These are phyloP conservation scores for Hymenoscyphus occultus DNA, from an alignment of 2,329 filamentous ascomycete genomes.

Conservation along the genomic window DNA sequence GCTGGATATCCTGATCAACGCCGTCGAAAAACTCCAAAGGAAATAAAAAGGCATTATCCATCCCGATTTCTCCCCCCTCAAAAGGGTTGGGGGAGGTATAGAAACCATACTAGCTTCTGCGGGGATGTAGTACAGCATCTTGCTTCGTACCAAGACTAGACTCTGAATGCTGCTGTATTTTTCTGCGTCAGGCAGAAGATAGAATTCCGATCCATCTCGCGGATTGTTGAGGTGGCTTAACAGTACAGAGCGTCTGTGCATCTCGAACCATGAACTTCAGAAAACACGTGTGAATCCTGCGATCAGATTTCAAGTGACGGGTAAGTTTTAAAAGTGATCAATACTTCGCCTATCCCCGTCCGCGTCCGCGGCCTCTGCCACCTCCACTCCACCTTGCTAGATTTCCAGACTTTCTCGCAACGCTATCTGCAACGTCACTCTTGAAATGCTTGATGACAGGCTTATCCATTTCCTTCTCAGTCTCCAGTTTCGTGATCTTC, in stretches of 20 bases:
- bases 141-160: no score
- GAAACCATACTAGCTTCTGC: no score
- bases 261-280: not conserved
- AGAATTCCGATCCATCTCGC: no score
- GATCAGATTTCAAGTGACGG: not conserved
- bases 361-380: not conserved
- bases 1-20: not conserved
- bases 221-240: no score
- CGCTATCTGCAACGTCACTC: constrained; percentile 10
- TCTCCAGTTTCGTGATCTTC: constrained; percentile 56
- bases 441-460: constrained; percentile 38
- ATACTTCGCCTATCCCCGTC: not conserved
- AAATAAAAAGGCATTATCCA: not conserved
- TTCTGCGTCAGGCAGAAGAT: no score
- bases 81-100: no score
- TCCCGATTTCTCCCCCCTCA: not conserved
- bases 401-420: not conserved
- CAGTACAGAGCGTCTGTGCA: no score
- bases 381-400: not conserved
- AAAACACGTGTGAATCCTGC: not conserved
- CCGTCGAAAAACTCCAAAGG: not conserved
- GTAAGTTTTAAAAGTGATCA: not conserved
- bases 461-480: constrained; percentile 52
- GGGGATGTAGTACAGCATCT: no score
- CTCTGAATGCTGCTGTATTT: no score